Conservation (phyloP, 139 green algal genomes). For the Picochlorum costavermella region DNA sequence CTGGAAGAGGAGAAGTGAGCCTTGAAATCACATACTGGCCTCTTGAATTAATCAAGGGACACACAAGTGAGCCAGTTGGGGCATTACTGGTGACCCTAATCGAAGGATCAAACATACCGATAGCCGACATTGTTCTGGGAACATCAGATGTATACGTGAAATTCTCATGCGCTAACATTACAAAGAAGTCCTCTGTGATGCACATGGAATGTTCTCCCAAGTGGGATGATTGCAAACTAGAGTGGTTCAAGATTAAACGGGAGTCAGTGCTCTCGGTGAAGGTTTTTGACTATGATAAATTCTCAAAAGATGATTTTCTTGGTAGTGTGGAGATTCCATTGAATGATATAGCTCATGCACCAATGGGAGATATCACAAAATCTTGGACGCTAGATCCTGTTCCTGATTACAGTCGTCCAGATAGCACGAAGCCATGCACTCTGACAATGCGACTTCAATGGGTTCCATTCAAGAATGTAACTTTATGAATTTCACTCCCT, state of each 20-base stretch:
- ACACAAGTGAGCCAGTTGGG: slow-evolving; percentile 16
- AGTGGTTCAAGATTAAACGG: slow-evolving; percentile 36
- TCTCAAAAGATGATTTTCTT: slow-evolving; percentile 21
- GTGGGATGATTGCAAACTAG: slow-evolving; percentile 31
- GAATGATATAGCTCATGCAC: slow-evolving; percentile 12
- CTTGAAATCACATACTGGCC: slow-evolving; percentile 38
- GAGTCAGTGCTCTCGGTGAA: slow-evolving; percentile 23
- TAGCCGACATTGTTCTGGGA: slow-evolving; percentile 22
- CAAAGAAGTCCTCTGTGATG: neutral
- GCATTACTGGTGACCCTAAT: slow-evolving; percentile 23
- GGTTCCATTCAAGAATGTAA: slow-evolving; percentile 26
- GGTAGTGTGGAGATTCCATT: slow-evolving; percentile 32
- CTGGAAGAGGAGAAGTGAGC: slow-evolving; percentile 28
- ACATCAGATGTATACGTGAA: slow-evolving; percentile 38
- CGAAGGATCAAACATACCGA: slow-evolving; percentile 20
- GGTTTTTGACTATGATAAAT: slow-evolving; percentile 34
- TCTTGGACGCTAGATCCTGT: slow-evolving; percentile 12
- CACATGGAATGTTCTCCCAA: slow-evolving; percentile 11
- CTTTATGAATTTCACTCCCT: too few species aligned
- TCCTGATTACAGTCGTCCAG: slow-evolving; percentile 6
- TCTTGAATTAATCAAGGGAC: slow-evolving; percentile 26
- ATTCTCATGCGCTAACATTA: slow-evolving; percentile 21
- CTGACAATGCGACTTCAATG: slow-evolving; percentile 32
- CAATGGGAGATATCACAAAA: slow-evolving; percentile 27
- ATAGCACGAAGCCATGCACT: neutral